Base-by-base conservation (phyloP, 2,329 filamentous ascomycete species). In the Ascochyta koolunga region DNA sequence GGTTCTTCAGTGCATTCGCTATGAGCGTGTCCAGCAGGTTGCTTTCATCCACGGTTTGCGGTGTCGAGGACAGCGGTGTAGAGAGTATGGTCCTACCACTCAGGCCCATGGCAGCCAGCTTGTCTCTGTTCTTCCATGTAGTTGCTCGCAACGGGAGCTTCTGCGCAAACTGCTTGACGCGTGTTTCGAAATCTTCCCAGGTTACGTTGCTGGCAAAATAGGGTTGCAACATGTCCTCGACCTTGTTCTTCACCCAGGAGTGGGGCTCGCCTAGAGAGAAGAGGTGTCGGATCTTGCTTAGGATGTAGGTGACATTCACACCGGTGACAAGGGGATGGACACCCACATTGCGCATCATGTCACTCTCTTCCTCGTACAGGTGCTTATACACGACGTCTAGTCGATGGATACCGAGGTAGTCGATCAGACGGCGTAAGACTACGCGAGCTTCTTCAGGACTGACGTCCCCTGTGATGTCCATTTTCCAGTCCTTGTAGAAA, bases 321-420 rank as follows among this genome's bases (percentile, higher is more conserved):
- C 68, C 69, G 11, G 61, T 58, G 15, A 67, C 54, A 6, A 64
- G 56, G 2, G 69, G 69, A 36, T 70, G 64, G 10, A 70, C 57
- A 15, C 59, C 42, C 2, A 57, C 25, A n/a, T 44, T 42, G 18
- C 58, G 61, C 18, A 68, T 41, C 7, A 54, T 22, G 13, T 63
- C 59, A 36, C 40, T 38, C 24, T 31, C 43, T 15, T 55, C 43
- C 2, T 50, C 4, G 6, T 2, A 5, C 9, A 60, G 29, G 11
- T 39, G 32, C 15, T 16, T 52, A 24, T 37, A 24, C n/a, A 62
- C 51, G 9, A 24, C 15, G 4, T 25, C 3, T 2, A 39, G 18
- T 24, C 33, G 48, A 5, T 45, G 36, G 15, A 56, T 18, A 6
- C 49, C 21, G 8, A 66, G 29, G 25, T 50, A 47, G 8, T 50